Percentiles rank a stretch among this genome's conserved stretches.
These are phyloP conservation scores for Brassica cretica DNA, from an alignment of 345 rosid species.

Conservation along the genomic window DNA sequence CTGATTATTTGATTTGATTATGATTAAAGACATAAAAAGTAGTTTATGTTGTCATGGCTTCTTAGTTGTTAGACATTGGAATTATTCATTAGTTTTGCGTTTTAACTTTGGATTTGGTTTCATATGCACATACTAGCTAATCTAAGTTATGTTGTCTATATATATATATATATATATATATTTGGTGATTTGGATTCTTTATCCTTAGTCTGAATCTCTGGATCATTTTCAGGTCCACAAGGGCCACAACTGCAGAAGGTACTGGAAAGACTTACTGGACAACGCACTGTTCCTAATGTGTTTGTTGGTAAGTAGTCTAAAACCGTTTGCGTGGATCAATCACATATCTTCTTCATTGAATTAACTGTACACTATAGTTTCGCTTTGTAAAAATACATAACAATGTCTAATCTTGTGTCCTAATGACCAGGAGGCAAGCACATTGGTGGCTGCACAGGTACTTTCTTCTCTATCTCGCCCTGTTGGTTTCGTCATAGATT, in stretches of 20 bases:
- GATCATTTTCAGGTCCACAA: conserved; percentile 63
- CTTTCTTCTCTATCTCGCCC: background rate
- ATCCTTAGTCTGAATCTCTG: background rate
- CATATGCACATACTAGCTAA: background rate
- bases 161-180: too few species aligned
- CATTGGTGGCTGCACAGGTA: conserved; percentile 97
- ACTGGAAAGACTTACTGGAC: conserved; percentile 86
- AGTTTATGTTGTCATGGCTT: background rate
- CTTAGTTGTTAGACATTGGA: background rate
- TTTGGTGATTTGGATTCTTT: background rate
- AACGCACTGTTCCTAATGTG: conserved; percentile 92
- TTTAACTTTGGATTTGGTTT: background rate
- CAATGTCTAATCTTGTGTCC: conserved; percentile 5
- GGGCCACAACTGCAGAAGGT: conserved; percentile 87
- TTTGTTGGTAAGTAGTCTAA: conserved; percentile 67
- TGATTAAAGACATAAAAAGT: background rate
- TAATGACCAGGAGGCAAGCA: conserved; percentile 79
- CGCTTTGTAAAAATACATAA: background rate
- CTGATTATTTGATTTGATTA: background rate
- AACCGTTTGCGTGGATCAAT: background rate
- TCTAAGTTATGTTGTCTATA: background rate
- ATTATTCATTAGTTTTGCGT: background rate
- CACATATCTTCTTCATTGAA: background rate
- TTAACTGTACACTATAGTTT: background rate
- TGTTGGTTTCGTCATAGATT: background rate